phyloP scores from a whole-genome alignment of 148 eudicot species.

The Linanthus parryae region DNA sequence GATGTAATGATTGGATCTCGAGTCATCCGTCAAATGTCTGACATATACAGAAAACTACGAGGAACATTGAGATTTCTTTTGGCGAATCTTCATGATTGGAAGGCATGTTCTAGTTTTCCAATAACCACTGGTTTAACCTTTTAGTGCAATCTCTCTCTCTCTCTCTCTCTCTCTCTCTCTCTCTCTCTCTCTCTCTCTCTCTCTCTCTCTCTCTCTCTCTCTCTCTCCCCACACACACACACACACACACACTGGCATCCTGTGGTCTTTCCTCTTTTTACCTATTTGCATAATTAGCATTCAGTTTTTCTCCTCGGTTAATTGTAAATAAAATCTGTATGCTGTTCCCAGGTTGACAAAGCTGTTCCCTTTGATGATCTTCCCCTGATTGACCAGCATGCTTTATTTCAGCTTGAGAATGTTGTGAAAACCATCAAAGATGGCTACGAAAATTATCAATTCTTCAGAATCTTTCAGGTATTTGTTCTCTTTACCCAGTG shows the following conservation, averaged over 20 bases:
- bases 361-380: slow-evolving; percentile 61
- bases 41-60: slow-evolving; percentile 84
- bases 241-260: neutral
- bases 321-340: neutral
- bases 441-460: slow-evolving; percentile 84
- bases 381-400: slow-evolving; percentile 86
- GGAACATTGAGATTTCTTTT: slow-evolving; percentile 97
- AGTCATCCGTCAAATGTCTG: slow-evolving; percentile 97
- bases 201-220: neutral
- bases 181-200: too few relatives aligned
- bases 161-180: too few relatives aligned
- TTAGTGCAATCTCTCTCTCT: too few relatives aligned
- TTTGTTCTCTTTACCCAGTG: neutral
- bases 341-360: slow-evolving; percentile 53
- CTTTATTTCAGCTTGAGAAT: slow-evolving; percentile 81
- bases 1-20: slow-evolving; percentile 86
- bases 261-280: too few relatives aligned
- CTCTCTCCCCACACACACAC: neutral
- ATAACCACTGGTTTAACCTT: too few relatives aligned
- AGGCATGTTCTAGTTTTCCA: slow-evolving; percentile 32
- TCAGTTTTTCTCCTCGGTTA: neutral
- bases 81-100: slow-evolving; percentile 88
- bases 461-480: slow-evolving; percentile 95
- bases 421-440: slow-evolving; percentile 75
- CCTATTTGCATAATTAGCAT: too few relatives aligned